Base-by-base conservation (phyloP, 345 rosid genomes). In the Populus pruinosa region DNA sequence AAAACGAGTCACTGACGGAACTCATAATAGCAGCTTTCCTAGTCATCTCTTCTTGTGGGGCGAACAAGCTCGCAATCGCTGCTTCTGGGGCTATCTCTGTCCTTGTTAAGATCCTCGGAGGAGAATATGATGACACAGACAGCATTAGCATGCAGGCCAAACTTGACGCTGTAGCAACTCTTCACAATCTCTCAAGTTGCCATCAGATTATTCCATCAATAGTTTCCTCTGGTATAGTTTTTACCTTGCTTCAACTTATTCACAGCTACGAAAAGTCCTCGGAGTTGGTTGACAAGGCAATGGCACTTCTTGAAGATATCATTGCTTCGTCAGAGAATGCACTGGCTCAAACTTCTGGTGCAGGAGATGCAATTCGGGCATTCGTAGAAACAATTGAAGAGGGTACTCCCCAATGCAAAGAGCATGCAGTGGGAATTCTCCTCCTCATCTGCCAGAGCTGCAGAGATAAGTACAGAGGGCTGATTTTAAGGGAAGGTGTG, bases 341-440 rank as follows among this genome's bases (percentile, higher is more conserved):
- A 0, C 63, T 89, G 0, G 41, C 21, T 4, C 87, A 87, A 65
- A 77, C 78, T 1, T 85, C 83, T 1, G 49, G 80, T 49, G 77
- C 81, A n/a, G 53, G 75, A 7, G 88, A 91, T 5, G 90, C 87
- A 7, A 90, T 91, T 6, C 85, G 75, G n/a, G 87, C 89, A 1
- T 21, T 92, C 36, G 97, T 94, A 3, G 95, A 93, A 87, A 85
- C 73, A 56, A 83, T 94, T 0, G 98, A 93, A 86, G 97, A 94
- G 43, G 97, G 97, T 20, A 84, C 93, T 10, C 69, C 35, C 0
- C 89, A 85, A 17, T 85, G 94, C 71, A 88, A 87, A 83, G 97
- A 93, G 80, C 90, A 91, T 17, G 97, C 98, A 0, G 95, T 85
- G 44, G 92, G 88, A 2, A 85, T 94, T 66, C 87, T 94, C 18